Evolutionary conservation across 371 early-diverging fungal species (phyloP).

Genomic region (Phascolomyces articulosus): DNA sequence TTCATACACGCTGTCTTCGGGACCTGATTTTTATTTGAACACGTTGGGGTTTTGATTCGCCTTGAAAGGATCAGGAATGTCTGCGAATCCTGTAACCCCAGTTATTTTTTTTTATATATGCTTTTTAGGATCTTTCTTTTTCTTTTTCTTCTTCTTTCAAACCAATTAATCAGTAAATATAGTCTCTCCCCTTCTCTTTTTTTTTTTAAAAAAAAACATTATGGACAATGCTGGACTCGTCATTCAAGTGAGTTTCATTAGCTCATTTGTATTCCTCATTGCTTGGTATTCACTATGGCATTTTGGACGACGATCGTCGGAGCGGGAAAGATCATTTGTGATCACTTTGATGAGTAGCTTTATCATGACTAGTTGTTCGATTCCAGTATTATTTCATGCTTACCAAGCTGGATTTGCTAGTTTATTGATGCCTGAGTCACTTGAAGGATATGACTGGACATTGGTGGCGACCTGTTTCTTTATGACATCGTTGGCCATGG

Average conservation of each 20-base stretch:
- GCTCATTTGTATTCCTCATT: conserved; percentile 14
- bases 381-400: conserved; percentile 33
- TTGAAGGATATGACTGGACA: conserved; percentile 28
- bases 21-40: neutral
- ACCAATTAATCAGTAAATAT: neutral
- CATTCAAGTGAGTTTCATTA: conserved; percentile 3
- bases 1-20: neutral
- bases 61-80: neutral
- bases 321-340: conserved; percentile 38
- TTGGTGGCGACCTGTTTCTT: conserved; percentile 35
- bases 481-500: conserved; percentile 47
- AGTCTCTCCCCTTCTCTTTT: neutral
- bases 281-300: conserved; percentile 22
- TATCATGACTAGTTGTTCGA: conserved; percentile 26
- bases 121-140: neutral
- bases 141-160: neutral
- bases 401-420: conserved; percentile 7
- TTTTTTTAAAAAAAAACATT: neutral
- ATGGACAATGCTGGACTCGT: neutral
- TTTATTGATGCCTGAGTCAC: conserved; percentile 15
- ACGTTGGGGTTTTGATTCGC: conserved; percentile 4
- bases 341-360: conserved; percentile 38
- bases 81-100: too few relatives aligned
- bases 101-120: too few relatives aligned
- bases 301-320: conserved; percentile 12